phyloP scores from a whole-genome alignment of 2,329 filamentous ascomycete genomes.

The Clonostachys rhizophaga region DNA sequence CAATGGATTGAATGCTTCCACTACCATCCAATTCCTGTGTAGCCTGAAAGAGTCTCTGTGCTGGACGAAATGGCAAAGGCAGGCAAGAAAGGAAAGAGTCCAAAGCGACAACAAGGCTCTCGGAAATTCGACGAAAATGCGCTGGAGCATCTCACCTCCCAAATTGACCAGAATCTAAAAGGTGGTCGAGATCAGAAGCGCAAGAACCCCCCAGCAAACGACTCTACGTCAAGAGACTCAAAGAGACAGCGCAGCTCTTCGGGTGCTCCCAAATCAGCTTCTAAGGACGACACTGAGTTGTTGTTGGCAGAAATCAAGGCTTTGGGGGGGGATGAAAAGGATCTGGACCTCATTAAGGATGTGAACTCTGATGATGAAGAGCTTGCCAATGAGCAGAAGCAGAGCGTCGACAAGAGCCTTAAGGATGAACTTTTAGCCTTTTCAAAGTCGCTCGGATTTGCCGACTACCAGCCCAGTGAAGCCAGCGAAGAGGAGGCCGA shows the following conservation, averaged over 20 bases:
- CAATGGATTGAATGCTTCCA: too few relatives aligned
- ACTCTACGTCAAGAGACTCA: slow-evolving; percentile 21
- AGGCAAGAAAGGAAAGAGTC: slow-evolving; percentile 27
- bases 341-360: slow-evolving; percentile 56
- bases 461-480: slow-evolving; percentile 23
- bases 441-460: slow-evolving; percentile 31
- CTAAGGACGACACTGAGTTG: slow-evolving; percentile 8
- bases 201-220: slow-evolving; percentile 32
- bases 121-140: slow-evolving; percentile 41
- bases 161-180: slow-evolving; percentile 48
- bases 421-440: slow-evolving; percentile 27
- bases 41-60: slow-evolving; percentile 20
- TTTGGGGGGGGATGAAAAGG: slow-evolving; percentile 61
- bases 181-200: slow-evolving; percentile 31
- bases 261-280: slow-evolving; percentile 10
- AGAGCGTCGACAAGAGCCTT: slow-evolving; percentile 33
- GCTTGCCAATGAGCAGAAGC: slow-evolving; percentile 19
- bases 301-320: slow-evolving; percentile 61
- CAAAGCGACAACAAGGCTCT: slow-evolving; percentile 16
- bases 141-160: slow-evolving; percentile 48
- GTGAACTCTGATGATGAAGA: slow-evolving; percentile 35
- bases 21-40: too few relatives aligned
- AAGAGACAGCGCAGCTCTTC: slow-evolving; percentile 28
- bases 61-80: slow-evolving; percentile 1
- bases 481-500: slow-evolving; percentile 29